Percentiles rank a stretch among this genome's conserved stretches.
phyloP scores from a whole-genome alignment of 2,329 filamentous ascomycete genomes.

The Dryadomyces quercus-mongolicae region DNA sequence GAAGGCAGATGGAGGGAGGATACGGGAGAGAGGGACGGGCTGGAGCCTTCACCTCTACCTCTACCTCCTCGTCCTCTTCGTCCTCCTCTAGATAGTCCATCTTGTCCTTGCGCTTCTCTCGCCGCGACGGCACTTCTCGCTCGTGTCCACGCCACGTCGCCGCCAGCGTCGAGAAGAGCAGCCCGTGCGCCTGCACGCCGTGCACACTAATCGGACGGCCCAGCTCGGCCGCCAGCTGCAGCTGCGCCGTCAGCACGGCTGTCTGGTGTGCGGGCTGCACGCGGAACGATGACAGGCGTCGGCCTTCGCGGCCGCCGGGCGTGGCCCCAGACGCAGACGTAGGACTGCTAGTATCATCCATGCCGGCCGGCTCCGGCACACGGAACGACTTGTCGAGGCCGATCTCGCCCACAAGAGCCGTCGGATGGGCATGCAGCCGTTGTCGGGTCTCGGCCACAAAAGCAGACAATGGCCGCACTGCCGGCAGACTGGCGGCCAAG shows the following conservation, averaged over 20 bases:
- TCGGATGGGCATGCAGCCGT: constrained; percentile 40
- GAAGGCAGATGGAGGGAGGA: constrained; percentile 81
- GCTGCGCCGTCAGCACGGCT: constrained; percentile 51
- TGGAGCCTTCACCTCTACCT: constrained; percentile 6
- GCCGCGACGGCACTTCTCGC: constrained; percentile 44
- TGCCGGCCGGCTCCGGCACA: constrained; percentile 52
- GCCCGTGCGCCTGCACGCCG: constrained; percentile 64
- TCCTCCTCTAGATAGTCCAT: constrained; percentile 18
- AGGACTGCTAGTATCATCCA: too few relatives aligned
- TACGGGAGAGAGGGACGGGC: constrained; percentile 37
- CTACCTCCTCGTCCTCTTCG: constrained; percentile 5
- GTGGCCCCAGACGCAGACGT: constrained; percentile 23
- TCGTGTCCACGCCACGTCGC: constrained; percentile 62
- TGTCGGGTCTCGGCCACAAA: constrained; percentile 33
- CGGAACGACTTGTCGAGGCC: constrained; percentile 69
- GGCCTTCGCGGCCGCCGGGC: constrained; percentile 60
- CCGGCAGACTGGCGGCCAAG: constrained; percentile 40
- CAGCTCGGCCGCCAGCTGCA: constrained; percentile 58
- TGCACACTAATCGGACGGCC: constrained; percentile 55
- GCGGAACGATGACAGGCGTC: constrained; percentile 52
- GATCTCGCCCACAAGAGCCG: constrained; percentile 63
- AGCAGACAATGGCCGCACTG: constrained; percentile 40
- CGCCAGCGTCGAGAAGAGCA: constrained; percentile 52
- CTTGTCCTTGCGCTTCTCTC: constrained; percentile 36
- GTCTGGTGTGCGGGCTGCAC: constrained; percentile 60